These are phyloP conservation scores for Metschnikowia amazonensis DNA, from an alignment of 805 yeast genomes.

Conservation along the genomic window DNA sequence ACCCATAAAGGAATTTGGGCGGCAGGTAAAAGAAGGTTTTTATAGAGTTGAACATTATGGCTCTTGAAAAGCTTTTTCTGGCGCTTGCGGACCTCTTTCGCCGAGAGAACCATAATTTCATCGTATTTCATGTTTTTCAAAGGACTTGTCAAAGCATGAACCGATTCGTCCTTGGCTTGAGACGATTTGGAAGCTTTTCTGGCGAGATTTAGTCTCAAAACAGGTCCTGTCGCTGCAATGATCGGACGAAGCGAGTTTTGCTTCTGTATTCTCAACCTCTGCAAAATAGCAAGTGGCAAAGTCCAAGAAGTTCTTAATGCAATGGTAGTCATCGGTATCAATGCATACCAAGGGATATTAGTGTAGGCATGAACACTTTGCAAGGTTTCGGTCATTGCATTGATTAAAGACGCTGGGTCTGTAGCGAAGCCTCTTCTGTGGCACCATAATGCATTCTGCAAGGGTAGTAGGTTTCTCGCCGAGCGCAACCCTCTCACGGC, in stretches of 20 bases:
- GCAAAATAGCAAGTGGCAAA: slow-evolving; percentile 71
- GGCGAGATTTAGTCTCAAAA: slow-evolving; percentile 56
- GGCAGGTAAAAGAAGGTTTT: slow-evolving; percentile 67
- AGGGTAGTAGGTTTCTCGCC: neutral
- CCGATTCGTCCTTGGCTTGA: slow-evolving; percentile 16
- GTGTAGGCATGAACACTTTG: slow-evolving; percentile 49
- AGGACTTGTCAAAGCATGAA: slow-evolving; percentile 29
- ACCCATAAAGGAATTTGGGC: slow-evolving; percentile 89
- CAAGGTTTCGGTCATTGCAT: slow-evolving; percentile 35
- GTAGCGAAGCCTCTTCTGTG: slow-evolving; percentile 22
- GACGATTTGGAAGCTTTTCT: slow-evolving; percentile 41
- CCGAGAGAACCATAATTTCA: slow-evolving; percentile 67
- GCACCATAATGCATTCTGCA: no score
- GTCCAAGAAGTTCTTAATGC: slow-evolving; percentile 64
- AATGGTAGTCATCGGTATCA: slow-evolving; percentile 73
- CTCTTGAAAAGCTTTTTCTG: slow-evolving; percentile 68
- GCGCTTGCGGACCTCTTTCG: slow-evolving; percentile 73
- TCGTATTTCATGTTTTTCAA: slow-evolving; percentile 59
- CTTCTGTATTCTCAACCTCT: slow-evolving; percentile 62
- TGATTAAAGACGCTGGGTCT: slow-evolving; percentile 32
- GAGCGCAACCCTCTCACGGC: neutral
- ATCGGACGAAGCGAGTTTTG: slow-evolving; percentile 73
- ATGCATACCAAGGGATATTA: slow-evolving; percentile 77
- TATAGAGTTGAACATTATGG: slow-evolving; percentile 74
- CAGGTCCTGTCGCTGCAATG: slow-evolving; percentile 70